Base-by-base conservation (phyloP, 106 monocot genomes). In the Dioscorea zingiberensis region DNA sequence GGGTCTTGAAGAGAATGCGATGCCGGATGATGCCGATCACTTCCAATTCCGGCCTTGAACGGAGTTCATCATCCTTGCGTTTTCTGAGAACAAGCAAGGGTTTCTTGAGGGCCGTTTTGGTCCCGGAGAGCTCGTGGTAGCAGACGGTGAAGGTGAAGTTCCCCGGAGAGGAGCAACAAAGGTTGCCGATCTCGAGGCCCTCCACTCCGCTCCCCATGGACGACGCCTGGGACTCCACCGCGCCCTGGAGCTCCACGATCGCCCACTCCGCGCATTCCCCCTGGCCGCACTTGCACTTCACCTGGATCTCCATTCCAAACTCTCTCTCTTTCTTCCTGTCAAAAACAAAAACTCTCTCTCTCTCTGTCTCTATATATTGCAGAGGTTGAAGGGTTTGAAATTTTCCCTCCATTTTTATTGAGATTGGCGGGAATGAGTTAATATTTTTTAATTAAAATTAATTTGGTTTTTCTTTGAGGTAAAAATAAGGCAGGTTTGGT, bases 221-320 rank as follows among this genome's bases (percentile, higher is more conserved):
- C 1, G 80, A 71, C 1, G 10, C 38, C 71, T 88, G 85, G 2
- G 88, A 60, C 60, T 90, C 87, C 13, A 94, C 83, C 17, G 83
- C 80, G 70, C 94, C 90, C 68, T 94, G 94, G 27, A 94, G 71
- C 76, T 97, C 95, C 32, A 97, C 66, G 67, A 97, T 76, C 10
- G 95, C 91, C 91, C 95, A 97, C 59, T 97, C 91, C 27, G 71
- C 60, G 78, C 88, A 97, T 10, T 22, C 27, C 15, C 51, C 76
- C 15, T 74, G 77, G 17, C 74, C 79, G 70, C 95, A 97, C 48
- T 23, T 60, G 76, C 95, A 97, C 71, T 64, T 78, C 27, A 97
- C 69, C 47, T 59, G 70, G 68, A 97, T 97, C 75, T 97, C 74
- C 91, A 92, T 97, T 38, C 23, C 61, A 2, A 2, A 13, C 17